Percentiles rank a stretch among this genome's conserved stretches.
Conservation (phyloP, 2,329 filamentous ascomycete species). For the Colletotrichum lupini region DNA sequence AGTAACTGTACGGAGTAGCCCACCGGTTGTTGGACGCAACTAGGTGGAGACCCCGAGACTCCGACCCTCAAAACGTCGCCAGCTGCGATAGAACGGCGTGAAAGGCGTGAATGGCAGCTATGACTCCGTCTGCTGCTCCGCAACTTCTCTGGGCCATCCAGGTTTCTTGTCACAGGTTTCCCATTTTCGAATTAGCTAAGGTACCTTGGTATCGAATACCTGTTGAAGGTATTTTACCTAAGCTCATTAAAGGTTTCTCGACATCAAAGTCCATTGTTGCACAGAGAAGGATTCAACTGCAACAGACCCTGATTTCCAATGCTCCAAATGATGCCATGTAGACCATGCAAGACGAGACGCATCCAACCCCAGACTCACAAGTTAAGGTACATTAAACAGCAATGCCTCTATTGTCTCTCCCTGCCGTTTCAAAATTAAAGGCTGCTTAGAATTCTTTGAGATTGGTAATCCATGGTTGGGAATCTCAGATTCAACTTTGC, state of each 20-base stretch:
- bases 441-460: background rate
- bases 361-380: background rate
- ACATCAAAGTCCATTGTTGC: background rate
- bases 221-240: background rate
- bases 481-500: background rate
- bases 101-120: slow-evolving; percentile 27
- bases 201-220: too few relatives aligned
- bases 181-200: too few relatives aligned
- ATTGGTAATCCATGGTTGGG: slow-evolving; percentile 19
- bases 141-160: slow-evolving; percentile 1
- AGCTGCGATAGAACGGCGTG: slow-evolving; percentile 8
- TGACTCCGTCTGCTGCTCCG: background rate
- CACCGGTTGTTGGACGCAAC: background rate
- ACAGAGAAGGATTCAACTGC: background rate
- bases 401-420: background rate
- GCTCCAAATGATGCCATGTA: background rate
- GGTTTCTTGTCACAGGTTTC: background rate
- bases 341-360: background rate
- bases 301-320: background rate
- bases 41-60: slow-evolving; percentile 1
- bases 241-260: background rate
- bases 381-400: background rate
- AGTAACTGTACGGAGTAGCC: background rate
- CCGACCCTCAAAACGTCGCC: background rate
- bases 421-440: background rate